Evolutionary conservation across 345 rosid species (phyloP), one percentile per base, ranked within the genome.

Genomic region (Odontarrhena argentea): DNA sequence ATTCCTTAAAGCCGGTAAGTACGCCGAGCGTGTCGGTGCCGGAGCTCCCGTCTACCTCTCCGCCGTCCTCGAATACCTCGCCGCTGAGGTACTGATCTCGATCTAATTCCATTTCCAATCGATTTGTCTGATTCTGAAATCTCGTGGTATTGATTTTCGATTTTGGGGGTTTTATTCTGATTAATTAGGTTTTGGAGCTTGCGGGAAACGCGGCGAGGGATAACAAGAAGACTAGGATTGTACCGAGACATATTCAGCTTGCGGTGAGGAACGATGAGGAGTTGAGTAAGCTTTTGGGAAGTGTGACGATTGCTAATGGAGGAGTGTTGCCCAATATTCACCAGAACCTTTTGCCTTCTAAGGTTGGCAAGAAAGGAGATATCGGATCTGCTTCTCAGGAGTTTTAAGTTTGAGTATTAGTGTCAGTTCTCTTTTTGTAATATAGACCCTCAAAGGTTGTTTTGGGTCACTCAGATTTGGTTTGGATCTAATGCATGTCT

Each of bases 121-220:
- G 1, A 2, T 6, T 15, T 4, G n/a, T 2, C 42, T 4, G 11
- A 34, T 5, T 26, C 5, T 15, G 32, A 28, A 18, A 18, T 18
- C 32, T 28, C 32, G 32, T 18, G 0, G 12, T 25, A 6, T 7
- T 69, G 13, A 40, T 76, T 37, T 44, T 34, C 1, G 48, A 7
- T 3, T 38, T 41, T 12, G 22, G 22, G 22, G 22, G 22, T 18
- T 18, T 18, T 18, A 18, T 18, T 18, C 22, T 18, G 22, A 18
- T 18, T 18, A 18, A 18, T 18, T 34, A 87, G 95, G 89, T 87
- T 7, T 54, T 87, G 78, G 95, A 87, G 71, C 63, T 87, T 4
- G 95, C 95, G 9, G 91, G 95, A 0, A 87, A 87, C 43, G 91
- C 91, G 3, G 95, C 95, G 0, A 83, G 95, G 46, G 95, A 87